phyloP scores from a whole-genome alignment of 768 basidiomycete species.

The Naganishia friedmannii region DNA sequence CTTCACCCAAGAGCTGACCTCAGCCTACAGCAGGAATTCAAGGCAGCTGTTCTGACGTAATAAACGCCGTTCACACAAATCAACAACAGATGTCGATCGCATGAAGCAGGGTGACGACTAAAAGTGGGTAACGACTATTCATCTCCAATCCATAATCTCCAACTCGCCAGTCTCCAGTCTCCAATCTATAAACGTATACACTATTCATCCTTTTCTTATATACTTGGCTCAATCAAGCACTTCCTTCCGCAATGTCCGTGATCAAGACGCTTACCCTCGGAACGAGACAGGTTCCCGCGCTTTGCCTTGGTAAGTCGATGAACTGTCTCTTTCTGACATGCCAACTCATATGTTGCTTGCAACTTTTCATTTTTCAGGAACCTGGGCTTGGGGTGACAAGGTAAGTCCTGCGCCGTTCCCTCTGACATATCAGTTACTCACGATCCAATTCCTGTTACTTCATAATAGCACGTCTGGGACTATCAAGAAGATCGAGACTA shows the following conservation, averaged over 20 bases:
- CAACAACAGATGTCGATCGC: neutral
- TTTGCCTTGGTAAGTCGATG: conserved; percentile 47
- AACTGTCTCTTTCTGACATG: conserved; percentile 34
- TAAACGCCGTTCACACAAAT: conserved; percentile 5
- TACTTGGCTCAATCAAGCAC: too few relatives aligned
- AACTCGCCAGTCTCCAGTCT: too few relatives aligned
- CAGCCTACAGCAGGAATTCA: neutral
- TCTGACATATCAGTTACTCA: neutral
- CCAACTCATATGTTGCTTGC: neutral
- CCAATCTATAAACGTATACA: too few relatives aligned
- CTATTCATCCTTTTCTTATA: too few relatives aligned
- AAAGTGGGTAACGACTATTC: too few relatives aligned
- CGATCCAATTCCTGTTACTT: conserved; percentile 4
- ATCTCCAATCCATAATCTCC: too few relatives aligned
- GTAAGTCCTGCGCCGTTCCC: neutral
- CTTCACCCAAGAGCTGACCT: neutral
- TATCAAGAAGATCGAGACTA: conserved; percentile 39
- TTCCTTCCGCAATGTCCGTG: neutral
- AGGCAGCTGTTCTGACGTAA: neutral
- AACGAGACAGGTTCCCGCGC: conserved; percentile 40
- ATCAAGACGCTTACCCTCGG: conserved; percentile 34
- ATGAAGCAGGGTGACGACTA: too few relatives aligned
- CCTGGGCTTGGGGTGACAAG: conserved; percentile 29
- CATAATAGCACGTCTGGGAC: conserved; percentile 24
- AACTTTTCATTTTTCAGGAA: conserved; percentile 1